phyloP scores from a whole-genome alignment of 1,139 yeast genomes.

The Starmera stellimalicola region DNA sequence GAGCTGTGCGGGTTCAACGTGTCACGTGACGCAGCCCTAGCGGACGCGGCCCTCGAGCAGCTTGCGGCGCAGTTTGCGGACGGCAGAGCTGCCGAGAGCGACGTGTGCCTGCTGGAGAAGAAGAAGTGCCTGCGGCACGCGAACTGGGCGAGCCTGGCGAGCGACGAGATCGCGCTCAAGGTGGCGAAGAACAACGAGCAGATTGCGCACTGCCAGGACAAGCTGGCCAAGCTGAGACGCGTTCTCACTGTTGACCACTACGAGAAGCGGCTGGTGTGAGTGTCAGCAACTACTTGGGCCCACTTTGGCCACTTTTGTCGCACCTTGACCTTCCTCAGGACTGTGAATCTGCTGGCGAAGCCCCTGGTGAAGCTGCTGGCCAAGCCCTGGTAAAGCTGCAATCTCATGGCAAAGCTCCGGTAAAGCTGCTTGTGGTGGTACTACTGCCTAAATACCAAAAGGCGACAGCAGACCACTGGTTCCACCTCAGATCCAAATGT shows the following conservation, averaged over 20 bases:
- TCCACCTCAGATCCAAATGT: too few relatives aligned
- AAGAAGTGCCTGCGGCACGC: constrained; percentile 58
- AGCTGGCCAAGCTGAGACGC: constrained; percentile 24
- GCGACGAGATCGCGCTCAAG: constrained; percentile 32
- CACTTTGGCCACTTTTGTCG: too few relatives aligned
- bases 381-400: too few relatives aligned
- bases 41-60: constrained; percentile 3
- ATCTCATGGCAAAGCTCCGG: too few relatives aligned
- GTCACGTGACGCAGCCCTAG: constrained; percentile 11
- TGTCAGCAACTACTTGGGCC: too few relatives aligned
- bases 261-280: constrained; percentile 19
- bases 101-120: constrained; percentile 49
- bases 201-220: constrained; percentile 15
- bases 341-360: too few relatives aligned
- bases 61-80: constrained; percentile 13
- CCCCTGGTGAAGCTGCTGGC: too few relatives aligned
- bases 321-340: too few relatives aligned
- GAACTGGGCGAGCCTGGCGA: constrained; percentile 53
- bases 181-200: constrained; percentile 26
- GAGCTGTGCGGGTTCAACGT: constrained; percentile 21
- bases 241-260: constrained; percentile 29
- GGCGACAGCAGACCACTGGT: too few relatives aligned
- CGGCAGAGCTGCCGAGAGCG: constrained; percentile 7
- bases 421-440: too few relatives aligned
- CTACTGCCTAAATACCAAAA: too few relatives aligned